Percentiles rank a stretch among this genome's conserved stretches.
Evolutionary conservation across 1,284 basidiomycete species (phyloP).

Genomic region (Malassezia arunalokei): DNA sequence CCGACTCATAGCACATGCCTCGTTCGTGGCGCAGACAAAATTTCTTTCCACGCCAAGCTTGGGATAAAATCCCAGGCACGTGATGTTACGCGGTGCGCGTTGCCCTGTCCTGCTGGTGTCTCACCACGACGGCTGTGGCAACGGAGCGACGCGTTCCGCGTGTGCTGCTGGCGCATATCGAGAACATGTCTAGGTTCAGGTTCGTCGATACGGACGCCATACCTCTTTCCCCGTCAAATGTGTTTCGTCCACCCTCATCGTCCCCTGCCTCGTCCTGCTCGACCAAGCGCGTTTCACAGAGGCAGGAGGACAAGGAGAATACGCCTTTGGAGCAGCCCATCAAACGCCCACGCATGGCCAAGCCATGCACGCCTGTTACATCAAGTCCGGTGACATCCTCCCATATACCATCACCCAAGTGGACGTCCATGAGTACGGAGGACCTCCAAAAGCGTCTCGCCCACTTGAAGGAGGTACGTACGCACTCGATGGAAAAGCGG

Average conservation of each 20-base stretch:
- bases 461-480: slow-evolving; percentile 6
- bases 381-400: background rate
- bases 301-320: too few relatives aligned
- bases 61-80: too few relatives aligned
- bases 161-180: background rate
- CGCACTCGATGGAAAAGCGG: slow-evolving; percentile 9
- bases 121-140: too few relatives aligned
- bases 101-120: too few relatives aligned
- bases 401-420: background rate
- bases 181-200: background rate
- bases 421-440: slow-evolving; percentile 3
- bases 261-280: too few relatives aligned
- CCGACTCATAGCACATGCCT: background rate
- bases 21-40: too few relatives aligned
- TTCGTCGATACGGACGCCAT: background rate
- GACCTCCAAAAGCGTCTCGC: slow-evolving; percentile 3
- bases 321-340: background rate
- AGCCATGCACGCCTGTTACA: background rate
- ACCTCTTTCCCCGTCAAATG: background rate
- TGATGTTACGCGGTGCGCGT: too few relatives aligned
- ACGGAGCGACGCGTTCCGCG: background rate
- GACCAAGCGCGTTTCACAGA: too few relatives aligned
- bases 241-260: too few relatives aligned
- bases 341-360: background rate
- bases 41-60: too few relatives aligned